Evolutionary conservation across 2,329 filamentous ascomycete genomes (phyloP).

Genomic region (Xylaria hypoxylon): DNA sequence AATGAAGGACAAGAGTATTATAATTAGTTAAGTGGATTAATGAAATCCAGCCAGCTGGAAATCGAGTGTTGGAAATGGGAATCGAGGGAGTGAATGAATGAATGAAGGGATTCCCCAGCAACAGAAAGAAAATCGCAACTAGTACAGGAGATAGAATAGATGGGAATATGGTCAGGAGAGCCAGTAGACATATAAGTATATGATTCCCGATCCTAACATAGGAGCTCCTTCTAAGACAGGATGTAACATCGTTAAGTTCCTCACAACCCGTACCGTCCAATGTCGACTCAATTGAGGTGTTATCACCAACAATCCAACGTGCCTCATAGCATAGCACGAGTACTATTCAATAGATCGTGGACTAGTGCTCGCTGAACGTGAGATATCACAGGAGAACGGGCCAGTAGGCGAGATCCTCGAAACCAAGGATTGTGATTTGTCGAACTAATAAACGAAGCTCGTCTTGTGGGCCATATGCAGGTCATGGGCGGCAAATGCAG

Average conservation of each 20-base stretch:
- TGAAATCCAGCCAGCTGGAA: conserved; percentile 50
- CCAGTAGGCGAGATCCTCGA: conserved; percentile 33
- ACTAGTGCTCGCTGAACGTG: conserved; percentile 18
- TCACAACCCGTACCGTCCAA: conserved; percentile 23
- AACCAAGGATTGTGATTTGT: conserved; percentile 43
- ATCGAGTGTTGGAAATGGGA: conserved; percentile 23
- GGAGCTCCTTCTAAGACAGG: not conserved
- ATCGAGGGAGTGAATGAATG: conserved; percentile 38
- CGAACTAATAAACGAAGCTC: conserved; percentile 27
- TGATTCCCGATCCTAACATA: not conserved
- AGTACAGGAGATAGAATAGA: conserved; percentile 23
- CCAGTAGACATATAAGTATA: conserved; percentile 27
- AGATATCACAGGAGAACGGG: conserved; percentile 32
- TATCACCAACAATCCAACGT: conserved; percentile 20
- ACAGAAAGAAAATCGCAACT: conserved; percentile 24
- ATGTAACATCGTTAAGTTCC: conserved; percentile 30
- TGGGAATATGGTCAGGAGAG: conserved; percentile 11
- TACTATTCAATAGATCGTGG: conserved; percentile 16
- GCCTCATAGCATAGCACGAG: conserved; percentile 4
- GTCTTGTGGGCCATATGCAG: conserved; percentile 38
- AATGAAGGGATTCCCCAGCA: conserved; percentile 28
- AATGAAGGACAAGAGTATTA: conserved; percentile 40
- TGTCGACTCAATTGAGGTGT: conserved; percentile 15
- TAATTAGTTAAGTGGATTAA: conserved; percentile 36
- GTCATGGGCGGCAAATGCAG: conserved; percentile 46